A percentile compares a stretch with the other conserved stretches of the same genome.
Evolutionary conservation across 257 asterid genomes (phyloP).

Genomic region (Parsonsia alboflavescens): DNA sequence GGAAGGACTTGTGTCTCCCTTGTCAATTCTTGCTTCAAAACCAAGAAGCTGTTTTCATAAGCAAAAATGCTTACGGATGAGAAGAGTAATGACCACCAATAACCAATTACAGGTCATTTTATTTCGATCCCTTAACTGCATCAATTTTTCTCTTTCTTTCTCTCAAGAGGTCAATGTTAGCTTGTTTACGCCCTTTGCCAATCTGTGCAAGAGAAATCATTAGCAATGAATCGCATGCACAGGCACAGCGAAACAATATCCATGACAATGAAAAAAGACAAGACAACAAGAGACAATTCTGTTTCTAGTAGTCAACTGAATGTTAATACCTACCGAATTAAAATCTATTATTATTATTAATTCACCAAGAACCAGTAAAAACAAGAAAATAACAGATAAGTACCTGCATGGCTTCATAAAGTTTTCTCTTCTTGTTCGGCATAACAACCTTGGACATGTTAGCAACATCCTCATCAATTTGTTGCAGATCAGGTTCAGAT

Average conservation of each 20-base stretch:
- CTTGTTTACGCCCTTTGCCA: conserved; percentile 40
- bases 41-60: background rate
- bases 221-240: background rate
- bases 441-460: conserved; percentile 41
- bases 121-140: conserved; percentile 37
- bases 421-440: conserved; percentile 59
- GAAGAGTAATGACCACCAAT: background rate
- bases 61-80: background rate
- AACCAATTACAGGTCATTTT: background rate
- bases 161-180: conserved; percentile 24
- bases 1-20: no score
- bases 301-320: background rate
- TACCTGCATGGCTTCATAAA: conserved; percentile 65
- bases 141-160: conserved; percentile 44
- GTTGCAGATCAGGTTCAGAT: conserved; percentile 34
- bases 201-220: conserved; percentile 40
- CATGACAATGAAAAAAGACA: background rate
- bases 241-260: background rate
- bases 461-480: conserved; percentile 47
- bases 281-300: background rate
- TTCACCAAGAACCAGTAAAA: background rate
- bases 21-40: background rate
- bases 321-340: background rate
- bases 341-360: background rate
- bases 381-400: background rate